Base-by-base conservation (phyloP, 257 asterid species). In the Fraxinus americana region DNA sequence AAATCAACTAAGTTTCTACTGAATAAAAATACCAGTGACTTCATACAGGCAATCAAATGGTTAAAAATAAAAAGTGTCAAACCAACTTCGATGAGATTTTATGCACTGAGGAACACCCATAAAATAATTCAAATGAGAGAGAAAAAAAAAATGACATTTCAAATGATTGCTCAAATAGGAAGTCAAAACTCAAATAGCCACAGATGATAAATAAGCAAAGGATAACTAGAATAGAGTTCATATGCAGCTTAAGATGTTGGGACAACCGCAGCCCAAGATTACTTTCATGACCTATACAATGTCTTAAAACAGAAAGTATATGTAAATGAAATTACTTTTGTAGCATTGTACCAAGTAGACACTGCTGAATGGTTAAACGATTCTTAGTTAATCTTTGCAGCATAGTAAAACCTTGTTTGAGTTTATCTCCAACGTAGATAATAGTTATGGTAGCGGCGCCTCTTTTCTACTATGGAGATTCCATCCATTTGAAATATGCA, bases 1-100 rank as follows among this genome's bases (percentile, higher is more conserved):
- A 76, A 75, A 57, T 72, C 57, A 67, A 67, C 79, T 68, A 29
- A 67, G 0, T 66, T 72, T 61, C 34, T 23, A 29, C 54, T 57
- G 73, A 76, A 38, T 38, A 7, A 38, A 38, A 1, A 38, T 36
- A 36, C 41, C 41, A 7, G 9, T 38, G 11, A 38, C 43, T 38
- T 38, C 43, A 38, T 7, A 38, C 43, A 38, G 43, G 43, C 43
- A 38, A 38, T 38, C 11, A 38, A 38, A 38, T 38, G 10, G 43
- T 38, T 38, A 38, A 38, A 11, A 38, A 38, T 38, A 38, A 38
- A 7, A 38, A 38, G 43, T 38, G 11, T 38, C 41, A 36, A 36
- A 36, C 41, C 41, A 36, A 36, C 10, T 38, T 7, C 43, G 11
- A 38, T 38, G 9, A 7, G 43, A 38, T 2, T 38, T 36, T 38